These are phyloP conservation scores for Cornus controversa DNA, from an alignment of 148 eudicot species.

Conservation along the genomic window DNA sequence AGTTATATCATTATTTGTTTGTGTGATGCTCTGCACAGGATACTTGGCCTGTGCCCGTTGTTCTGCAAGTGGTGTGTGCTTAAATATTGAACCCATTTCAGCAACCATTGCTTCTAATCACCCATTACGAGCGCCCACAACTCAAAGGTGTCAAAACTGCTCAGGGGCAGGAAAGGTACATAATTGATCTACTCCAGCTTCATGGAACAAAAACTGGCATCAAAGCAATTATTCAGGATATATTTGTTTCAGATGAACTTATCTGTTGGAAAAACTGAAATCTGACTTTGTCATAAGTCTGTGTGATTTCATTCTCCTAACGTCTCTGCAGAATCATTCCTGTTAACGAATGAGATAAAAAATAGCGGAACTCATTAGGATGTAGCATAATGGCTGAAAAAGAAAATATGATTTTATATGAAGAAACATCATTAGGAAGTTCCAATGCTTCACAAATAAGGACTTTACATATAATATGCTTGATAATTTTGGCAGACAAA, in stretches of 20 bases:
- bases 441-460: neutral
- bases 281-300: neutral
- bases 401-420: too few species aligned
- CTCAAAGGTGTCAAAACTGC: conserved; percentile 76
- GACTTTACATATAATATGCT: too few species aligned
- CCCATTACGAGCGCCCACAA: conserved; percentile 71
- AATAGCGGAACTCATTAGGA: neutral
- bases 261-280: neutral
- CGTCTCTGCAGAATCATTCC: neutral
- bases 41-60: conserved; percentile 95
- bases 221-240: neutral
- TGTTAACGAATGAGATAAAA: neutral
- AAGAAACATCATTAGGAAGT: too few species aligned
- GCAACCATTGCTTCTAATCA: conserved; percentile 47
- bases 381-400: too few species aligned
- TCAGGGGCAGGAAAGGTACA: conserved; percentile 92
- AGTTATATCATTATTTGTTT: neutral
- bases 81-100: conserved; percentile 75
- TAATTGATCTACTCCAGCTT: conserved; percentile 9
- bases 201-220: neutral
- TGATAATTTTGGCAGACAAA: too few species aligned
- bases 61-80: conserved; percentile 77
- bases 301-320: neutral
- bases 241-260: neutral
- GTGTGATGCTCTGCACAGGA: conserved; percentile 39